Base-by-base conservation (phyloP, 1,139 yeast species). In the Lodderomyces jiufengensis region DNA sequence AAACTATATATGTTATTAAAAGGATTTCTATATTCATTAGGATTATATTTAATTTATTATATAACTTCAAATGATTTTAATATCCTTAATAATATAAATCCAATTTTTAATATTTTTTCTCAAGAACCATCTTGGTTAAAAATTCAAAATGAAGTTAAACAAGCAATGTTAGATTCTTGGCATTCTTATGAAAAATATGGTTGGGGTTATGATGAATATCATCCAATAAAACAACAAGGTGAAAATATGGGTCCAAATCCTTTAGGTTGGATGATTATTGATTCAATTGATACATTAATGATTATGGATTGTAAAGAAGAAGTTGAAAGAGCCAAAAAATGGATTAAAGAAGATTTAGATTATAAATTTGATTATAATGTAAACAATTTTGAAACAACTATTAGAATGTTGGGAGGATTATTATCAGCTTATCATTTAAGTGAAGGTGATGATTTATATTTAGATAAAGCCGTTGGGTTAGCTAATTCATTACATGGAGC, bases 241-340 rank as follows among this genome's bases (percentile, higher is more conserved):
- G 66, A 73, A 41, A 84, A 87, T 52, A 84, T 87, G 88, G 90
- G 87, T 1, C 80, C 80, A 6, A 59, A 71, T 40, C 97, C 97
- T 1, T 61, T 90, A 48, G 98, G 98, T 2, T 90, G 97, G 97
- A 85, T 90, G 57, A 82, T 90, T 50, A 95, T 90, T 6, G 97
- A 90, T 57, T 73, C 95, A 1, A 60, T 92, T 38, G 97, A 92
- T 52, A 85, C 97, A 0, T 62, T 90, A 67, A 71, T 79, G 65
- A 49, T 90, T 22, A 88, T 90, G 96, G 88, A 77, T 24, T 74
- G 87, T 35, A 63, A 73, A 8, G 79, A 76, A 14, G 87, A 85
- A 49, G 68, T 85, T 28, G 61, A 59, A 22, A 68, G 76, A 30
- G 94, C 95, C 7, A 73, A 76, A 41, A 55, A 73, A 3, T 92